Evolutionary conservation across 1,284 basidiomycete genomes (phyloP).

Genomic region (Pseudozyma sp.): DNA sequence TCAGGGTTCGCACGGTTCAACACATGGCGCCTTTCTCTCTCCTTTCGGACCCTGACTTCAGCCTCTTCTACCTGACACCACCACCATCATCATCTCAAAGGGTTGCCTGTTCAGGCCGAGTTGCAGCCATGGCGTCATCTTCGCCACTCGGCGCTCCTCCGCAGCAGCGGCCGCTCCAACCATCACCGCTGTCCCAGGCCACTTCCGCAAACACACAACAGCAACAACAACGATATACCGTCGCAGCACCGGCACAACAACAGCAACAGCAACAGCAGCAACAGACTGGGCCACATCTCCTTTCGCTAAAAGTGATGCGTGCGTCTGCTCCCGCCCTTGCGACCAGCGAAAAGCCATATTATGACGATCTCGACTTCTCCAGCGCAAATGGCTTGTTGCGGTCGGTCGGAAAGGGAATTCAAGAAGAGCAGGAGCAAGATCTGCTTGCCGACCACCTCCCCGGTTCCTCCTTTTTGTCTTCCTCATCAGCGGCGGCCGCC

Average conservation of each 20-base stretch:
- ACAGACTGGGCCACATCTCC: constrained; percentile 39
- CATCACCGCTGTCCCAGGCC: constrained; percentile 6
- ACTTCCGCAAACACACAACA: neutral
- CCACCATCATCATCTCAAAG: neutral
- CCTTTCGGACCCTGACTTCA: neutral
- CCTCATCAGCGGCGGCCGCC: neutral
- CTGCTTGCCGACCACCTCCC: constrained; percentile 14
- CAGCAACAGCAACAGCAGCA: neutral
- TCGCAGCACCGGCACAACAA: neutral
- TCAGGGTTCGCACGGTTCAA: constrained; percentile 20
- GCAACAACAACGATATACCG: neutral
- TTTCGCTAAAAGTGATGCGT: constrained; percentile 62
- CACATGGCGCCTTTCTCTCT: neutral
- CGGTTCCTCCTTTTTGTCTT: neutral
- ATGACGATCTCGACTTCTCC: constrained; percentile 12
- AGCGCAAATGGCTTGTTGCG: neutral
- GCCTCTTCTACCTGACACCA: neutral
- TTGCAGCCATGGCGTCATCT: neutral
- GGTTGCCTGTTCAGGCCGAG: neutral
- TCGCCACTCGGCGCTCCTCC: neutral
- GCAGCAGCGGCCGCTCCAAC: constrained; percentile 1
- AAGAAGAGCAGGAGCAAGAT: constrained; percentile 5
- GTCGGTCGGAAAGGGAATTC: constrained; percentile 13
- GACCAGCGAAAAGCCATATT: constrained; percentile 41
- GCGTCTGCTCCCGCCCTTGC: constrained; percentile 48